Evolutionary conservation across 495 filamentous ascomycete species (phyloP), one percentile per base, ranked within the genome.

Genomic region (Aspergillus nanangensis): DNA sequence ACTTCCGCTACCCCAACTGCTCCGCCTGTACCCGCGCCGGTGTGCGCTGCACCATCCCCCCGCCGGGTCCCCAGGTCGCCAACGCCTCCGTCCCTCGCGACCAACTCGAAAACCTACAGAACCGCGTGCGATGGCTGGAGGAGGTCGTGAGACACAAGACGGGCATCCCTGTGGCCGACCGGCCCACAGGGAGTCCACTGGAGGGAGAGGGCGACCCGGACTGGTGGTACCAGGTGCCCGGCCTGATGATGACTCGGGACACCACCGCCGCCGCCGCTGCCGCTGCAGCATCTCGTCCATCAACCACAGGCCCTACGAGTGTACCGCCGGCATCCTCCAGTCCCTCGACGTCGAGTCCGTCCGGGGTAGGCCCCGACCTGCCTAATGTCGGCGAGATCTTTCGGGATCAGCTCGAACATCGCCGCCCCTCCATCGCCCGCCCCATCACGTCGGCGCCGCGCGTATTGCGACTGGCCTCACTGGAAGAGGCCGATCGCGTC

Each of bases 1-100:
- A 78, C 45, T 76, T 77, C 41, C 65, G 69, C 25, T 78, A 77
- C 33, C 74, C 74, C 23, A 76, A 72, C 47, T 78, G 74, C 45
- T 70, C 72, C 14, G 72, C 74, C 13, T 78, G 74, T 42, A 69
- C 69, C 8, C 71, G 72, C 31, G 74, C 74, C 32, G 69, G 72
- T 5, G 71, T 78, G 14, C 70, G 73, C 39, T 78, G 74, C 45
- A 73, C 69, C 35, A 69, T 73, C 21, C 66, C 68, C 10, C 68
- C 69, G 2, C 66, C 67, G 4, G 67, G 69, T 3, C 67, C 66
- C 10, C 66, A 71, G 41, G 62, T 70, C 41, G 65, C 68, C 31
- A 67, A 51, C 42, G 59, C 65, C 33, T 69, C 70, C 20, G 68
- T 73, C 2, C 70, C 70, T 38, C 63, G 70, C 38, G 70, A 73